Base-by-base conservation (phyloP, 2,329 filamentous ascomycete species). In the Orbilia oligospora region DNA sequence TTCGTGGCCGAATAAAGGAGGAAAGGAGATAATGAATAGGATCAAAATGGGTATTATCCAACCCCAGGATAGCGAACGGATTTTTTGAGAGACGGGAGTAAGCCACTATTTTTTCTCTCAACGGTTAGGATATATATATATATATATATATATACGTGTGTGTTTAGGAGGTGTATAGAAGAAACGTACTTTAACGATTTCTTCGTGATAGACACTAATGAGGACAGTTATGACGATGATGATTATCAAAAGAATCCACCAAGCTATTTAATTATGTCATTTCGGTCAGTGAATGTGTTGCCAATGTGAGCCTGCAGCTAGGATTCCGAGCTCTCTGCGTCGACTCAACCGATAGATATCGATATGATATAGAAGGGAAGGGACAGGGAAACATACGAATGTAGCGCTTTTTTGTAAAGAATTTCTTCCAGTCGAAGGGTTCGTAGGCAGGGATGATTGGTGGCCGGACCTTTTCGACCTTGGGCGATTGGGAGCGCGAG, bases 1-100 rank as follows among this genome's bases (percentile, higher is more conserved):
- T 72, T 86, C 85, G 72, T 86, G 85, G 18, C 85, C 85, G 71
- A 86, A 86, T 6, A 86, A 81, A 0, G 85, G 85, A 1, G 85
- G 85, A 69, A 86, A 86, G 8, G 85, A 86, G 58, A 86, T 85
- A 56, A 84, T 61, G 58, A 86, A 82, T 27, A 86, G 80, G 46
- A 86, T 83, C 22, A 82, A 81, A 55, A 86, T 84, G 8, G 85
- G 85, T 55, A 86, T 86, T 10, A 86, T 67, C 81, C 83, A 86
- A 5, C 85, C 85, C 9, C 82, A 84, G 1, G 84, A 83, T 1
- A 85, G 80, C n/a, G 84, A 83, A 24, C 84, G 82, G 24, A 86
- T 83, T 71, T 85, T 84, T 68, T 84, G 81, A 4, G 85, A 83
- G 38, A 84, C 83, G 0, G 85, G 85, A n/a, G 83, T 82, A 24